phyloP scores from a whole-genome alignment of 306 rosid species.

The Canavalia ensiformis region DNA sequence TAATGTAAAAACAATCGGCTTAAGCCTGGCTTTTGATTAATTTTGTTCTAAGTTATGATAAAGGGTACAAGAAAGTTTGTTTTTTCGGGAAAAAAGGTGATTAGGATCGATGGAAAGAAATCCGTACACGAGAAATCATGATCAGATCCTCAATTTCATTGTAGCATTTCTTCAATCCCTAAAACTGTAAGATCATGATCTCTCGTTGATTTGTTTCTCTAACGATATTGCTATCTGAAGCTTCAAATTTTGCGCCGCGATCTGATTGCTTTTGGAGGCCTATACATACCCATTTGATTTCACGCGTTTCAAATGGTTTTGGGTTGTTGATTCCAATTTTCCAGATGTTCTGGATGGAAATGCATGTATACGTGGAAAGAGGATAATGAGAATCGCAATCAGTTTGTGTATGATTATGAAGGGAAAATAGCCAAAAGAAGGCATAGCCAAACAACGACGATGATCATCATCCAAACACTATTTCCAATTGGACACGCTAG shows the following conservation, averaged over 20 bases:
- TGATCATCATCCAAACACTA: constrained; percentile 52
- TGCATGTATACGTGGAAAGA: constrained; percentile 56
- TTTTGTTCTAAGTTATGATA: neutral
- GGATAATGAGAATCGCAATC: constrained; percentile 36
- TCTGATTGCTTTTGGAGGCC: neutral
- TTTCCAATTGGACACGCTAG: constrained; percentile 84
- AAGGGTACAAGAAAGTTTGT: neutral
- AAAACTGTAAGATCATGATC: neutral
- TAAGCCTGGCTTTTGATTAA: neutral
- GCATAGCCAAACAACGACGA: constrained; percentile 20
- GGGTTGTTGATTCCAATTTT: neutral
- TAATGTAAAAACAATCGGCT: neutral
- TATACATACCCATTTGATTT: neutral
- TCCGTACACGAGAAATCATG: neutral
- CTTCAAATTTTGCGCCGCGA: neutral
- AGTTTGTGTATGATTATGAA: neutral
- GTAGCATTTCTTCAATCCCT: neutral
- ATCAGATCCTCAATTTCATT: neutral
- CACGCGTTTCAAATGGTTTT: neutral
- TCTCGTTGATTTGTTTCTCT: neutral
- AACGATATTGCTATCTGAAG: neutral
- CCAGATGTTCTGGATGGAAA: constrained; percentile 66
- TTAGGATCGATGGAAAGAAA: neutral
- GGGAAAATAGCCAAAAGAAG: neutral
- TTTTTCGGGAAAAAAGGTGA: constrained; percentile 43